Evolutionary conservation across 345 rosid species (phyloP), one percentile per base, ranked within the genome.

Genomic region (Acer yangbiense): DNA sequence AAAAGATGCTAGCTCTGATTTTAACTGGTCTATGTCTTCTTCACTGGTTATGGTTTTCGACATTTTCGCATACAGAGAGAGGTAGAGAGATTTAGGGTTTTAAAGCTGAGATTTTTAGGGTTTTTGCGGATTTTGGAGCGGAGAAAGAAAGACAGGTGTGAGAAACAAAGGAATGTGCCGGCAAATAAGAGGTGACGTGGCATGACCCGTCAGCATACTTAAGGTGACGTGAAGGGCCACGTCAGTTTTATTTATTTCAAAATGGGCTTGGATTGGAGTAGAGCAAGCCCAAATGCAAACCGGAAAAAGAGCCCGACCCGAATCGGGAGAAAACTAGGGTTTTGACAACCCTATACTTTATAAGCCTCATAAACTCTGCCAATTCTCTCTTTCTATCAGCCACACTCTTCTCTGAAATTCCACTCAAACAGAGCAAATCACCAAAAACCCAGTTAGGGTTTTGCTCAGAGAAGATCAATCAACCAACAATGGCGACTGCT

Each of bases 1-100:
- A 77, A 88, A 90, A 1, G 97, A 86, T 18, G 97, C 98, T 25
- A 96, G 73, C 35, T 96, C 98, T 9, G 94, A 84, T 71, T 84
- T 82, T 77, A 96, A 86, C 16, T 66, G 73, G 9, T 85, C 88
- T 3, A 79, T 20, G 72, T 81, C 90, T 77, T 57, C 41, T 18
- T 80, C 35, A 32, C 75, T 75, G 32, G 25, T 32, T 46, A 35
- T 20, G 41, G 72, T n/a, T 32, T 55, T 82, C 64, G 83, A 80
- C 92, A 89, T 86, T 64, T 76, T 71, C 29, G 74, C 54, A 60
- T 70, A 0, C 13, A 16, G 55, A 52, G 71, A 7, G 10, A 8
- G 43, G 9, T 54, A 9, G 65, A 50, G 61, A 35, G 55, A 21
- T 29, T 79, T 75, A 66, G 78, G 72, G 72, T 76, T 76, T 76